Base-by-base conservation (phyloP, 352 stramenopile species). In the Pelagophyceae sp. region DNA sequence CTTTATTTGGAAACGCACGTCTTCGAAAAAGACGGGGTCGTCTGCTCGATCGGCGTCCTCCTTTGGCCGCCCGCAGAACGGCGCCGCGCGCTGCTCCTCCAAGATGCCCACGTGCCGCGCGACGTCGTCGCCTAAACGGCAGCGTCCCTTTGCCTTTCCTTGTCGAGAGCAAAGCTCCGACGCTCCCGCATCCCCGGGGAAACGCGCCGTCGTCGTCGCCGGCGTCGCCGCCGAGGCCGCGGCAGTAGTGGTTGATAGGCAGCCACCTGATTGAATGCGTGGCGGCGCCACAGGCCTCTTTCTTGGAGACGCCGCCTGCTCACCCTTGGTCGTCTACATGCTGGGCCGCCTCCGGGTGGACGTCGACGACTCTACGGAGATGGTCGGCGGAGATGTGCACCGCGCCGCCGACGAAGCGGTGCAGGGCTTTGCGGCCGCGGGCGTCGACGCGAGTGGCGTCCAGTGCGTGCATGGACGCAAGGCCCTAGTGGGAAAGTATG, bases 221-320 rank as follows among this genome's bases (percentile, higher is more conserved):
- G 67, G 25, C 6, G 20, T 74, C 35, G 33, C 67, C 67, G 15
- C 15, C 11, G 6, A 74, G 67, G 35, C 67, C 38, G 6, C 38
- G 33, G 38, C 67, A 74, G 38, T 74, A 74, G 67, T 74, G 67
- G 67, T 74, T 29, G 35, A 74, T 20, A 23, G 67, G 67, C 1
- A 58, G 38, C 67, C 33, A 58, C 5, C 45, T 54, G 45, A 54
- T 54, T 11, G 45, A 54, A n/a, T n/a, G n/a, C n/a, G n/a, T n/a
- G n/a, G n/a, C n/a, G n/a, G n/a, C n/a, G n/a, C n/a, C n/a, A n/a
- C n/a, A n/a, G n/a, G n/a, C n/a, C n/a, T n/a, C n/a, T n/a, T n/a
- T n/a, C n/a, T n/a, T n/a, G n/a, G 45, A 23, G 23, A 23, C 45
- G 45, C 11, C 45, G 45, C 45, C 45, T 54, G 11, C 11, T 54